These are phyloP conservation scores for Camellia sinensis DNA, from an alignment of 148 eudicot species.

Conservation along the genomic window DNA sequence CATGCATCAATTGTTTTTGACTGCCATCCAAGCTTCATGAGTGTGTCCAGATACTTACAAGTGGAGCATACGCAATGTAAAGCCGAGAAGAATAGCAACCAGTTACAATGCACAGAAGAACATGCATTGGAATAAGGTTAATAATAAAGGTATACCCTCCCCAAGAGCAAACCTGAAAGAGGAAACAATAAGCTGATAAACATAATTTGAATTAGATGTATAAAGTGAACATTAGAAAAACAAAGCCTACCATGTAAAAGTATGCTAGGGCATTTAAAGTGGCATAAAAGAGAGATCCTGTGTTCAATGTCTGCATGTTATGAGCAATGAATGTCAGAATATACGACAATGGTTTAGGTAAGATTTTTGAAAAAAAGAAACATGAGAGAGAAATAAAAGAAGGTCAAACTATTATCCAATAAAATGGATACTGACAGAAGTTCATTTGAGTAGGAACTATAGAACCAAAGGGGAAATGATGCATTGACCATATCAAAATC, in stretches of 20 bases:
- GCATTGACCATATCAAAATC: conserved; percentile 8
- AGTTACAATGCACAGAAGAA: conserved; percentile 86
- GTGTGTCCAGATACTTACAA: conserved; percentile 48
- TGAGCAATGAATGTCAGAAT: conserved; percentile 18
- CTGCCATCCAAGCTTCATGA: not conserved
- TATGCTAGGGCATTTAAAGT: conserved; percentile 81
- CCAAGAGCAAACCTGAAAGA: conserved; percentile 91
- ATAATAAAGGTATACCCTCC: conserved; percentile 99
- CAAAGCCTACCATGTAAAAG: conserved; percentile 78
- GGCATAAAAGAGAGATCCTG: conserved; percentile 92
- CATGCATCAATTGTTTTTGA: not conserved
- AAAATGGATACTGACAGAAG: not conserved
- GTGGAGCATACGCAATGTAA: conserved; percentile 93
- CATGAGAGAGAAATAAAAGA: not conserved
- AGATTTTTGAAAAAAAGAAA: not conserved
- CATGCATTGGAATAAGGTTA: conserved; percentile 96
- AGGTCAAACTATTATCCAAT: not conserved
- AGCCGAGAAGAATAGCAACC: conserved; percentile 92
- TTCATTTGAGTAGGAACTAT: conserved; percentile 5
- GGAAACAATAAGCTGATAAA: conserved; percentile 11
- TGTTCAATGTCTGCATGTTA: conserved; percentile 81
- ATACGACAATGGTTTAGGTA: not conserved
- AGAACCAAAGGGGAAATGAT: not conserved
- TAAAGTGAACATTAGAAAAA: conserved; percentile 16
- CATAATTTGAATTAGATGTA: conserved; percentile 1